Base-by-base conservation (phyloP, 768 basidiomycete genomes). In the Termitomyces sp. region DNA sequence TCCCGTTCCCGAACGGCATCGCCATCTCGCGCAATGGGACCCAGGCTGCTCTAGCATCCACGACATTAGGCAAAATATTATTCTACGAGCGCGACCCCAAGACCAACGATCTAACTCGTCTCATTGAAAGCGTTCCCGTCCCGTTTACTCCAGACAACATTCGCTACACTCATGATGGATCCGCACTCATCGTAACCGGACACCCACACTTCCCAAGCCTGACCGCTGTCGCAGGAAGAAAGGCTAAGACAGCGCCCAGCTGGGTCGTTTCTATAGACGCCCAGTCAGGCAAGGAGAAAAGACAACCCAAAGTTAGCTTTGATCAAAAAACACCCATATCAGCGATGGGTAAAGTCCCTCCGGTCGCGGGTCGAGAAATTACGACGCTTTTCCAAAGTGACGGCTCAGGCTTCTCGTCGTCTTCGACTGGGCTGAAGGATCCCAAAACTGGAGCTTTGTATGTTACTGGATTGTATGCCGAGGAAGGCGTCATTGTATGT, bases 361-460 rank as follows among this genome's bases (percentile, higher is more conserved):
- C 67, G 16, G 67, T 73, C 30, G 62, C 61, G 10, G 72, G 72
- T 2, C 74, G 79, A 64, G 75, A 77, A 36, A 56, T 89, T 33
- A 75, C 79, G 65, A 88, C 89, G 0, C 62, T 91, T n/a, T 90
- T 88, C 72, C 88, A 88, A 72, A 90, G 89, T 64, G 76, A 85
- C 61, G 88, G 89, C n/a, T 74, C 77, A 4, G 78, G 79, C 5
- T 87, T 87, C 64, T 76, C 79, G 14, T 72, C 79, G 2, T 82
- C 84, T 16, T 72, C 77, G 8, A 85, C 85, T 8, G 80, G 75
- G 1, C 58, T 88, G 62, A 68, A 76, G 38, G 87, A 89, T 67
- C 70, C 75, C 0, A 64, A 70, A 13, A 77, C 80, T 0, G 83
- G 82, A 0, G 66, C 63, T 0, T 65, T 88, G 16, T 88, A 84